Evolutionary conservation across 805 yeast species (phyloP), one percentile per base, ranked within the genome.

Genomic region (Yarrowia sp.): DNA sequence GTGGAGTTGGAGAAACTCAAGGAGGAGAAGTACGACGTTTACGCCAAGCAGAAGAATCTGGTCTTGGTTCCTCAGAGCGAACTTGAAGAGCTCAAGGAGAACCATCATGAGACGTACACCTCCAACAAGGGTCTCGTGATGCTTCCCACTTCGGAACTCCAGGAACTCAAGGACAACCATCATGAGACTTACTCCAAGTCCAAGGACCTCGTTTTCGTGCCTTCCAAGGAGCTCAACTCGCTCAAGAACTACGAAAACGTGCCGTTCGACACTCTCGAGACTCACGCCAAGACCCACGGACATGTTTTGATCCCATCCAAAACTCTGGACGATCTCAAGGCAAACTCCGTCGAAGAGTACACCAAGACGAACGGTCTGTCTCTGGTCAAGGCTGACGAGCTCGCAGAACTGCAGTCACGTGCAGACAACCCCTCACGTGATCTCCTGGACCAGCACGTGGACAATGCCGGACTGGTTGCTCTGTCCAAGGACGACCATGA

Each of bases 221-320:
- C 79, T 2, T 70, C 74, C 15, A 52, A 58, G 61, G 72, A 71
- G 8, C 70, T 71, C 22, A 59, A 70, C 22, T 16, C 43, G 15
- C 41, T 59, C 14, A 8, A 42, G 19, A 45, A 32, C 26, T 15
- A 14, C 52, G 50, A 50, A n/a, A 52, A 26, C 15, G 50, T 65
- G 22, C 49, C 64, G 8, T 59, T 59, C 14, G 52, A n/a, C 10
- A 35, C 65, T 22, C 48, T 81, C 32, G 77, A 75, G 52, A 67
- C 72, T 2, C 76, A 72, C 46, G 80, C 82, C 12, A 70, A 69
- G 41, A 74, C 71, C 48, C 70, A 76, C 3, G 79, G 77, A 12
- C 74, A 78, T 41, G 74, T 72, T 7, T 71, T 78, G 16, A 40
- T 82, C 9, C 53, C 69, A 1, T 3, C 22, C 12, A 65, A 65